Percentiles rank a stretch among this genome's conserved stretches.
phyloP scores from a whole-genome alignment of 2,329 filamentous ascomycete species.

The Penicillium sp. region DNA sequence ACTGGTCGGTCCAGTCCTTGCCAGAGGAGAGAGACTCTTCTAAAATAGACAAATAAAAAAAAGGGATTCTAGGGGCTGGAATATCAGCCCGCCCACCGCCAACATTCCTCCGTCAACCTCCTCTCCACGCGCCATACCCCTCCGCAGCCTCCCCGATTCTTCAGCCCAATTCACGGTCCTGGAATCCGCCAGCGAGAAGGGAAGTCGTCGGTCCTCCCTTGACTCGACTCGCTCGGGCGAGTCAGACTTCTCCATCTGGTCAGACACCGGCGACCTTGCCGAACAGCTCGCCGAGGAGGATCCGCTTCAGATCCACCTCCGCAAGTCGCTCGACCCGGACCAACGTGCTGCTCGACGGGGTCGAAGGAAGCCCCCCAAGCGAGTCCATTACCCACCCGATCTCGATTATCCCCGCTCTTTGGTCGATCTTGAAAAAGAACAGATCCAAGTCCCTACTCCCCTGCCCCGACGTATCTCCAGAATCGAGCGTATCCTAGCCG shows the following conservation, averaged over 20 bases:
- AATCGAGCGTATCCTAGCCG: slow-evolving; percentile 73
- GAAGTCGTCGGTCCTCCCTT: slow-evolving; percentile 59
- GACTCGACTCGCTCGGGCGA: slow-evolving; percentile 59
- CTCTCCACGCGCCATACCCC: slow-evolving; percentile 74
- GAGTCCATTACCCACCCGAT: slow-evolving; percentile 70
- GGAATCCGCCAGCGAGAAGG: slow-evolving; percentile 56
- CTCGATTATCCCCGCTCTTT: slow-evolving; percentile 49
- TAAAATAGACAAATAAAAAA: not conserved
- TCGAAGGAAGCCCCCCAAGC: slow-evolving; percentile 60
- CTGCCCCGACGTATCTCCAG: slow-evolving; percentile 67
- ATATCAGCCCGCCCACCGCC: slow-evolving; percentile 76
- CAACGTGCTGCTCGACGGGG: slow-evolving; percentile 55
- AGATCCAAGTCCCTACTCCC: slow-evolving; percentile 77
- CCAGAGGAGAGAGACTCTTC: not conserved
- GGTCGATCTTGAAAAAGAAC: slow-evolving; percentile 44
- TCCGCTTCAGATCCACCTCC: slow-evolving; percentile 74
- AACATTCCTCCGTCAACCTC: slow-evolving; percentile 81
- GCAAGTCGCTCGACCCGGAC: slow-evolving; percentile 68
- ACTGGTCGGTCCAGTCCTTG: slow-evolving; percentile 4
- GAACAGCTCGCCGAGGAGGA: slow-evolving; percentile 89
- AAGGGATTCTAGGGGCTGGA: slow-evolving; percentile 32
- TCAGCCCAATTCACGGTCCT: slow-evolving; percentile 43
- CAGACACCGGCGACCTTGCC: slow-evolving; percentile 91
- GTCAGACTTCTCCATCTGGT: slow-evolving; percentile 83
- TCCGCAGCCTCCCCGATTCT: slow-evolving; percentile 69